A percentile compares a stretch with the other conserved stretches of the same genome.
Evolutionary conservation across 148 eudicot genomes (phyloP).

Genomic region (Persicaria tinctoria): DNA sequence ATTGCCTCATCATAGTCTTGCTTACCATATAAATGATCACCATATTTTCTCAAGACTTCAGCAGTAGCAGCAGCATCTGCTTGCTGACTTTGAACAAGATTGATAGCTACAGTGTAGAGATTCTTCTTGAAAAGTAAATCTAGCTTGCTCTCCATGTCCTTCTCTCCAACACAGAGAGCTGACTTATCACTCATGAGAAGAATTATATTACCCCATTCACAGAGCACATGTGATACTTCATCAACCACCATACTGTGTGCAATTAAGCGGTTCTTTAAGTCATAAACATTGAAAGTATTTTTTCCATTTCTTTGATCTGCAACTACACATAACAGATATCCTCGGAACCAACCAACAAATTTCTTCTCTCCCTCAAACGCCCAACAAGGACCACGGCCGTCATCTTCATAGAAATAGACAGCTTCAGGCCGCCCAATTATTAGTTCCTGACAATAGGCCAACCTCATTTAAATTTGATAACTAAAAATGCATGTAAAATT

Average conservation of each 20-base stretch:
- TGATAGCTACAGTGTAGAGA: constrained; percentile 91
- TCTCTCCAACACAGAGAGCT: constrained; percentile 80
- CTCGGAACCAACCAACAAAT: constrained; percentile 94
- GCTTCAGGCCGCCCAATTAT: constrained; percentile 95
- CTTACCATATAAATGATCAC: constrained; percentile 86
- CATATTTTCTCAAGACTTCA: constrained; percentile 92
- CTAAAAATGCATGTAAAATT: not conserved
- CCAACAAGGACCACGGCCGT: constrained; percentile 99
- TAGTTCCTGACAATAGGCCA: constrained; percentile 53
- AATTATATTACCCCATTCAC: constrained; percentile 95
- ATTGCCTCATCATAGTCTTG: constrained; percentile 91
- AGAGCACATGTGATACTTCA: constrained; percentile 90
- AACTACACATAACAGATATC: constrained; percentile 81
- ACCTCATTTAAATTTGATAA: not conserved
- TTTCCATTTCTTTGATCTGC: constrained; percentile 80
- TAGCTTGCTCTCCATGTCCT: constrained; percentile 98
- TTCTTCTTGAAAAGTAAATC: constrained; percentile 95
- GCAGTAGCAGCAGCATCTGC: constrained; percentile 99
- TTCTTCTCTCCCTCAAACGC: constrained; percentile 98
- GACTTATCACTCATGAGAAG: constrained; percentile 83
- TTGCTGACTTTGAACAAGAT: constrained; percentile 94
- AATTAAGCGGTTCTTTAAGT: constrained; percentile 79
- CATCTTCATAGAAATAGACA: constrained; percentile 86
- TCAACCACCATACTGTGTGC: constrained; percentile 68
- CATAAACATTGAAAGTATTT: constrained; percentile 78